These are phyloP conservation scores for Filosporella fistucella DNA, from an alignment of 495 filamentous ascomycete genomes.

Conservation along the genomic window DNA sequence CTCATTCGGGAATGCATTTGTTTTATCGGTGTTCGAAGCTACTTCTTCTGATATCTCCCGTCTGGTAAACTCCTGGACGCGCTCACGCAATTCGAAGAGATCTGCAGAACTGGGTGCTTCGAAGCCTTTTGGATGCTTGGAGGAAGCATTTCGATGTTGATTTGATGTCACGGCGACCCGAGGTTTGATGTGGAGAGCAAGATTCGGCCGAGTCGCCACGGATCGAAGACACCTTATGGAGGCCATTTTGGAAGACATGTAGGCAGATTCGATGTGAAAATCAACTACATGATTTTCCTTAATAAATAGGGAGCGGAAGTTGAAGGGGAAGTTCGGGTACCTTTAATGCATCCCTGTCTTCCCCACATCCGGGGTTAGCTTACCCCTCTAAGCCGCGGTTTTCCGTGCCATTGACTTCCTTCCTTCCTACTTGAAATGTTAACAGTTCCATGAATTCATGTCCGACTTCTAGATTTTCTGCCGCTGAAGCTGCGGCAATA, in stretches of 20 bases:
- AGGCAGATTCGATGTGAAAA: background rate
- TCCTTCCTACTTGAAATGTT: too few species aligned
- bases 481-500: constrained; percentile 12
- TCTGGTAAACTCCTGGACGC: constrained; percentile 89
- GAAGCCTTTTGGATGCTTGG: constrained; percentile 86
- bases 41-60: constrained; percentile 80
- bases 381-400: constrained; percentile 13
- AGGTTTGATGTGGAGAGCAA: constrained; percentile 9
- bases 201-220: constrained; percentile 16
- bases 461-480: constrained; percentile 3
- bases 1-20: constrained; percentile 80
- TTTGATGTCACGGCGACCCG: constrained; percentile 17
- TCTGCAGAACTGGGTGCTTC: constrained; percentile 69
- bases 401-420: constrained; percentile 5
- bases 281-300: constrained; percentile 13
- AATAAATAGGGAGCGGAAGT: constrained; percentile 1
- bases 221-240: constrained; percentile 12
- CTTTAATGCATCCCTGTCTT: background rate
- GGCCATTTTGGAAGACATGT: constrained; percentile 15
- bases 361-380: constrained; percentile 2
- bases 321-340: background rate
- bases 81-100: constrained; percentile 77
- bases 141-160: constrained; percentile 48
- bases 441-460: constrained; percentile 9
- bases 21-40: constrained; percentile 73